These are phyloP conservation scores for Lenzites betulinus DNA, from an alignment of 768 basidiomycete genomes.

Conservation along the genomic window DNA sequence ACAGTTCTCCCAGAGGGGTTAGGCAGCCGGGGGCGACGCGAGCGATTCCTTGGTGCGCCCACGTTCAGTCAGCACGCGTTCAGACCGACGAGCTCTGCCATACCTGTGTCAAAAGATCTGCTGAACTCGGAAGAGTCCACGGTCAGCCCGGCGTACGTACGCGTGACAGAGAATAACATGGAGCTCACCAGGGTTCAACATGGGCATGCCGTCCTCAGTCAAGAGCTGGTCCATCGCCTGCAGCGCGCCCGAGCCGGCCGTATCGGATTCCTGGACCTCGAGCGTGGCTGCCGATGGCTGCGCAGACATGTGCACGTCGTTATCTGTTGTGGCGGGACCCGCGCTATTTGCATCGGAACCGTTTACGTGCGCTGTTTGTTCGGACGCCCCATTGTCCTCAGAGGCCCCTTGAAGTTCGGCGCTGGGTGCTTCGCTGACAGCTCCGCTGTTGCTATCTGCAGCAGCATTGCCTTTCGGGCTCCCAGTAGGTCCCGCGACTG, in stretches of 20 bases:
- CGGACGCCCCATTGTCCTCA: no score
- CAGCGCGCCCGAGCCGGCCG: slow-evolving; percentile 28
- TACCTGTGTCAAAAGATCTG: slow-evolving; percentile 67
- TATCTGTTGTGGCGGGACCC: not conserved
- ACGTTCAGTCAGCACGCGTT: not conserved
- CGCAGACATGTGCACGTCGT: not conserved
- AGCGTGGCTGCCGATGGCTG: slow-evolving; percentile 10
- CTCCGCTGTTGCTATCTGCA: not conserved
- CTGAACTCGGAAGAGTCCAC: slow-evolving; percentile 34
- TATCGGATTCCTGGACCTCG: slow-evolving; percentile 6
- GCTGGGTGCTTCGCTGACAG: not conserved
- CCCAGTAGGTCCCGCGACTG: not conserved
- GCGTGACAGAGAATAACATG: no score
- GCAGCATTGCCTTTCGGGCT: not conserved
- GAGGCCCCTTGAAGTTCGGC: not conserved
- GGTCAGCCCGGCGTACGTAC: not conserved
- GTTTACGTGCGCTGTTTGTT: no score
- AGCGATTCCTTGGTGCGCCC: slow-evolving; percentile 53
- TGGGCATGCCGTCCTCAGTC: slow-evolving; percentile 65
- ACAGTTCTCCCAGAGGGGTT: slow-evolving; percentile 19
- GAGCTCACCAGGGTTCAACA: slow-evolving; percentile 64
- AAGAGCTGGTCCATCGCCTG: slow-evolving; percentile 56
- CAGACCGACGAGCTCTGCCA: slow-evolving; percentile 21
- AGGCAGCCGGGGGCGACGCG: slow-evolving; percentile 66
- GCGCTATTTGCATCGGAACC: not conserved